Evolutionary conservation across 768 basidiomycete species (phyloP), one percentile per base, ranked within the genome.

Genomic region (Agaricus subrufescens): DNA sequence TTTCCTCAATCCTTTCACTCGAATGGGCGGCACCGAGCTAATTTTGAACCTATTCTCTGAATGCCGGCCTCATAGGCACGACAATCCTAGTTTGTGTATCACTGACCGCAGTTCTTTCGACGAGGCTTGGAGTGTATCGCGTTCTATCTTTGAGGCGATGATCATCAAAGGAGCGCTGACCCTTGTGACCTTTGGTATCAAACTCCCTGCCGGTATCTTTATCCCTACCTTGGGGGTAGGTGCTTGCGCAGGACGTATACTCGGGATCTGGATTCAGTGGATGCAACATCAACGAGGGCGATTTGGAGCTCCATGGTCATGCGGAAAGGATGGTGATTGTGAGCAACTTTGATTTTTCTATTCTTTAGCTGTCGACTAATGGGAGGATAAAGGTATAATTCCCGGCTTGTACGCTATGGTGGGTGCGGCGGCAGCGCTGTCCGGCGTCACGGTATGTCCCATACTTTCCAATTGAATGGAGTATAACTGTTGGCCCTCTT

Each of bases 381-480:
- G 37, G 30, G 30, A 45, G 43, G 30, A n/a, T 10, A 23, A 55
- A 81, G 79, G 78, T 60, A 76, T 98, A 50, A 75, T 94, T 12
- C 94, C 95, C 8, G 96, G 96, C 3, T 71, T 94, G 37, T 96
- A 96, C 71, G 92, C 93, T 3, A 95, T 97, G 91, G 90, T 94
- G 26, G 97, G 97, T 31, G 97, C 97, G 1, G 96, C 94, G 1
- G 94, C 94, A 0, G 78, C 94, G 0, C 75, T 99, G 46, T 94
- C 94, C 29, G 96, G 97, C n/a, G 95, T 98, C 14, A 98, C 96
- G 51, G 86, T 93, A 56, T 72, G 86, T 62, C 48, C 23, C 39
- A 14, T 40, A 11, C 29, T 48, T 29, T 15, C 44, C 8, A 34
- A 23, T 19, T 19, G 14, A 6, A 49, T 6, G 31, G 29, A 27